Evolutionary conservation across 73 alveolate species (phyloP), one percentile per base, ranked within the genome.

Genomic region (Diophrys appendiculata): DNA sequence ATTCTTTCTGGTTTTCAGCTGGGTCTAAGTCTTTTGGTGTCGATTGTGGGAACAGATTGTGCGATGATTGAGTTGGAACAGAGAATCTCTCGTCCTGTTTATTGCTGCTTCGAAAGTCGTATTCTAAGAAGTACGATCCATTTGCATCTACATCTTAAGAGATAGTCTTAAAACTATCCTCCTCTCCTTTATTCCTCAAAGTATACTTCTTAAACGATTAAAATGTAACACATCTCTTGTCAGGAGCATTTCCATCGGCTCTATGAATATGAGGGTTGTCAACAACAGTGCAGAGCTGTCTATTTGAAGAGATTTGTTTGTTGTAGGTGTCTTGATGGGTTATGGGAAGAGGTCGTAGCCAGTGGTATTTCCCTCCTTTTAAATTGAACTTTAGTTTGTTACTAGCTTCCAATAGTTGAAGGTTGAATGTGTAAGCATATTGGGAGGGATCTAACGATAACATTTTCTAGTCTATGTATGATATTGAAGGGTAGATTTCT

Each of bases 261-360:
- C 25, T 23, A 60, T 31, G 30, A 60, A 3, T 3, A 23, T 60
- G 2, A 31, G 71, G 71, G 71, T 60, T 31, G 71, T 60, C 71
- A 60, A 60, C 25, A 31, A 60, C 33, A 60, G 25, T 60, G 33
- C 18, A 23, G 5, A 60, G 71, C 71, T 60, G 33, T 23, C 25
- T 60, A 23, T 60, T 60, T 27, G 71, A 3, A 13, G 13, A 60
- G 28, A 60, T 60, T 31, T 23, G 18, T 31, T 60, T 60, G 33
- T 60, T 60, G 11, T 60, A 27, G 28, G 25, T 11, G 71, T 60
- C 71, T n/a, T n/a, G n/a, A n/a, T n/a, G n/a, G n/a, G n/a, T n/a
- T n/a, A n/a, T n/a, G n/a, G n/a, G n/a, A n/a, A n/a, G n/a, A n/a
- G 75, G 75, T 26, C 75, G 75, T 43, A 67, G 29, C 75, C 75